Evolutionary conservation across 1,284 basidiomycete genomes (phyloP), one percentile per base, ranked within the genome.

Genomic region (Pseudozyma thailandica): DNA sequence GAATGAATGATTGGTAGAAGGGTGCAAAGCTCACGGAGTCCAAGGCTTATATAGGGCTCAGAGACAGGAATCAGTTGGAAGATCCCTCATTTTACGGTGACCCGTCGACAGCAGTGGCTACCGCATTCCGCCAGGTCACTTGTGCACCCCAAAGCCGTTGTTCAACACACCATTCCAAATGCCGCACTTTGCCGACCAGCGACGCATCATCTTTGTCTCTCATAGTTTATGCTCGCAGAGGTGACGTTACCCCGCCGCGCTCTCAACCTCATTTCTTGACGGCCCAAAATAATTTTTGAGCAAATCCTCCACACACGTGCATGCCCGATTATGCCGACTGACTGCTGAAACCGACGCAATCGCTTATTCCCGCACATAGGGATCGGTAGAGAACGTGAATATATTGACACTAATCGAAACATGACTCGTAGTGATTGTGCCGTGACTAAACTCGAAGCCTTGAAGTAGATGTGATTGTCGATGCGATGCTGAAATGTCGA

Each of bases 171-270:
- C 30, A n/a, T n/a, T n/a, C 33, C 33, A 35, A 35, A 35, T 35
- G 33, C 33, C 33, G 33, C 33, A 35, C 15, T 16, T 7, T 35
- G 13, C n/a, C 8, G 33, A 35, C n/a, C 33, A n/a, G 33, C 33
- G 8, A 35, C 13, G 33, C 33, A n/a, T 35, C 33, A 35, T 35
- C 33, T 35, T 7, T 7, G 13, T 16, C 33, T 16, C n/a, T n/a
- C n/a, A n/a, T n/a, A n/a, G n/a, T n/a, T n/a, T n/a, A n/a, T n/a
- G 33, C 33, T 35, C n/a, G 13, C 33, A 35, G 15, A 35, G 33
- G 33, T 35, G 33, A 35, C 39, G 39, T 41, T 25, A 41, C 39
- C 23, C 39, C 23, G 39, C 39, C 16, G 31, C 16, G 31, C 31
- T 33, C 31, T n/a, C 27, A 26, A 5, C 26, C 42, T 23, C 39